These are phyloP conservation scores for Ustilago curta DNA, from an alignment of 1,284 basidiomycete species.

Conservation along the genomic window DNA sequence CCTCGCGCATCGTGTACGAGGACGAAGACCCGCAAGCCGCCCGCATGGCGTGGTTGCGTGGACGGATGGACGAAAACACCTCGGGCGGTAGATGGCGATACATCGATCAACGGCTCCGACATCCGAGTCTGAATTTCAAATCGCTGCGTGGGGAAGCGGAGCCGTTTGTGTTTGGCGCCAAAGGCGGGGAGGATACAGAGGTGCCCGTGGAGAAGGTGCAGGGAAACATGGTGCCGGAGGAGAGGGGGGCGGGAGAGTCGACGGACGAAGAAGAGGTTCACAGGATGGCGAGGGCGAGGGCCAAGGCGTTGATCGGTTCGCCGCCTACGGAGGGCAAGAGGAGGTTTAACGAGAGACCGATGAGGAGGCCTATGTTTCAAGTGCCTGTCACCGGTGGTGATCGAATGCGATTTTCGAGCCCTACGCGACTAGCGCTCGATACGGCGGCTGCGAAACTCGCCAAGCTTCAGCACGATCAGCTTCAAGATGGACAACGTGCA, in stretches of 20 bases:
- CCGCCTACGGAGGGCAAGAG: conserved; percentile 1
- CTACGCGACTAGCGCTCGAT: conserved; percentile 6
- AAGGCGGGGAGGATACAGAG: neutral
- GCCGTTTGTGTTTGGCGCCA: neutral
- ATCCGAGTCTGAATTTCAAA: conserved; percentile 1
- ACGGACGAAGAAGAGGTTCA: neutral
- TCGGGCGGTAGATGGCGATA: neutral
- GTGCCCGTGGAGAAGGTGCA: neutral
- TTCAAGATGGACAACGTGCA: neutral
- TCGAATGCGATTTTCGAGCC: neutral
- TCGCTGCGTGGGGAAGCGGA: neutral
- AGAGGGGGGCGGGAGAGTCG: neutral
- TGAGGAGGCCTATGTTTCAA: neutral
- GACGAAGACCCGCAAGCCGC: conserved; percentile 22
- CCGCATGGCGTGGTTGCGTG: conserved; percentile 9
- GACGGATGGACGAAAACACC: neutral
- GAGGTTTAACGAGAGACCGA: conserved; percentile 16
- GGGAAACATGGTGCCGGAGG: neutral
- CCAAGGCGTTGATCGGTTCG: neutral
- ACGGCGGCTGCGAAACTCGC: neutral
- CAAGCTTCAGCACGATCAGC: neutral
- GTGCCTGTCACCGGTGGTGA: neutral
- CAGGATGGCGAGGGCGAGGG: neutral
- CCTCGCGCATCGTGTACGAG: conserved; percentile 5
- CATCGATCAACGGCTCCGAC: neutral